Base-by-base conservation (phyloP, 108 stramenopile genomes). In the Fragilariopsis cylindrus region DNA sequence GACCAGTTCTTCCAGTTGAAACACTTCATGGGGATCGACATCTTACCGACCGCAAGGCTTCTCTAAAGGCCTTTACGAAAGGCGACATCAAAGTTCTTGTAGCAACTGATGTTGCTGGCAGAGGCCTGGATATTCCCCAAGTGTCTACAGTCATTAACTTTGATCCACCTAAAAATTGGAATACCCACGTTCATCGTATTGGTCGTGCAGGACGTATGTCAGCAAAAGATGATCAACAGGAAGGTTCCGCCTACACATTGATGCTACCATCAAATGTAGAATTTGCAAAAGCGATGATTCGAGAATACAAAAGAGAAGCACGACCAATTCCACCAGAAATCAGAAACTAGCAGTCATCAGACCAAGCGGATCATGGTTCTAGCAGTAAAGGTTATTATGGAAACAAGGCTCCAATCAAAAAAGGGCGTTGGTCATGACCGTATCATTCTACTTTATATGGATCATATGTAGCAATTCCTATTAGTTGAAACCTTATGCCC, bases 71-170 rank as follows among this genome's bases (percentile, higher is more conserved):
- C 7, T 98, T 99, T 78, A 77, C 91, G 74, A 90, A 88, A 47
- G 90, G 94, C 19, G 4, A 78, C 6, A 65, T 88, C 65, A 72
- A 87, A 42, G 89, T 96, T 41, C 77, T 99, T 50, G 87, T 99
- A 57, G 99, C 98, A 1, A 99, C 98, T 2, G 99, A 99, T 74
- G 98, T 99, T 1, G 99, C 98, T 13, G 91, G 97, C 15, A 91
- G 99, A 43, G 99, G 99, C 15, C 80, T 99, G 74, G 99, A 99
- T 76, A 92, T 99, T 76, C 85, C 89, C 4, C 72, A 95, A 60
- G 94, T 99, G 8, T 76, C 90, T 57, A 92, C 95, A 11, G 98
- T 99, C 7, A 79, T 99, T 39, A 92, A 97, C 70, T 91, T 91
- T 74, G 94, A 98, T 82, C 95, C 96, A 4, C 96, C 99, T 42